Base-by-base conservation (phyloP, 768 basidiomycete species). In the Ramaria sp. region DNA sequence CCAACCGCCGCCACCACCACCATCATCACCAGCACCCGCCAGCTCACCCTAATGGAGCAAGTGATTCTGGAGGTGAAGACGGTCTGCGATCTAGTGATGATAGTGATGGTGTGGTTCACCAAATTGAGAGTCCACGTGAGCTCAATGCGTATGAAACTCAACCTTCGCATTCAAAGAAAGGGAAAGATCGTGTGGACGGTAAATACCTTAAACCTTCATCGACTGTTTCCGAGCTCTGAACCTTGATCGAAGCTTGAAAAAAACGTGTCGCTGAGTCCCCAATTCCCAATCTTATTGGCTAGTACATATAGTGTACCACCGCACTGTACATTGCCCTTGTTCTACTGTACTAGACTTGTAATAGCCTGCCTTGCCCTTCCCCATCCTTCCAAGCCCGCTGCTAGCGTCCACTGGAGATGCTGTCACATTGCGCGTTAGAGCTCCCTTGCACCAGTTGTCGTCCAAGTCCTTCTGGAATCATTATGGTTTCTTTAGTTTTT, bases 101-200 rank as follows among this genome's bases (percentile, higher is more conserved):
- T 20, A 57, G 59, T 15, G 25, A 43, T 39, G 37, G 27, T 15
- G 61, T 62, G 10, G 61, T 64, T 12, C 64, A 66, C 22, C 59
- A 65, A 51, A 48, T 65, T 16, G 56, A 60, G 5, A 62, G 62
- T 50, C 55, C 45, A 1, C 59, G 57, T 16, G 66, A 69, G 28
- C 56, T 32, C 24, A 72, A 72, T 57, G 66, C 67, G 22, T 72
- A 72, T 57, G 71, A 72, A 61, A 55, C 61, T n/a, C 49, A 56
- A 50, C 65, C 70, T 16, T 34, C 38, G 47, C 25, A 22, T 3
- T 48, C 57, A 37, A 61, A 55, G 50, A 65, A 63, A 50, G 61
- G 60, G 41, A 60, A 59, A 25, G 43, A 42, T 22, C 53, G 15
- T 7, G 30, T 34, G 39, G 18, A 32, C 20, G 34, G 53, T 55